Conservation (phyloP, 163 green algal species). For the Picocystis sp. region DNA sequence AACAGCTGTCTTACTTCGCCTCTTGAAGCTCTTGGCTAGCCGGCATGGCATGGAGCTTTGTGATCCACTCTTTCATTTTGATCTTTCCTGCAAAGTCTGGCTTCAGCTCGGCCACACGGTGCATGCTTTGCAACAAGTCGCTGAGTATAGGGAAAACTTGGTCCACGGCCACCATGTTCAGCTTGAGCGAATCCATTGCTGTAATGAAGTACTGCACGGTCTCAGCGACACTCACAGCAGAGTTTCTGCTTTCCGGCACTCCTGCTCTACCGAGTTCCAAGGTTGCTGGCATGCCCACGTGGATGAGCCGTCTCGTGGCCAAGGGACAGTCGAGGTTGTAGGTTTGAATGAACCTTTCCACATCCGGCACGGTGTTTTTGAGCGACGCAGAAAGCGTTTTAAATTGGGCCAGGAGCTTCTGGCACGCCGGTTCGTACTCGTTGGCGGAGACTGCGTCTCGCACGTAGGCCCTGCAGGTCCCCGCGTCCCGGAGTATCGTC, state of each 20-base stretch:
- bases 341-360: conserved; percentile 62
- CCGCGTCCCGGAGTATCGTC: too few relatives aligned
- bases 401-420: conserved; percentile 83
- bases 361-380: conserved; percentile 47
- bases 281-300: conserved; percentile 72
- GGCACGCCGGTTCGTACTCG: conserved; percentile 71
- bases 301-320: conserved; percentile 53
- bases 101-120: conserved; percentile 56
- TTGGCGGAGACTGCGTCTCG: conserved; percentile 52
- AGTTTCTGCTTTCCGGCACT: not conserved
- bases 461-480: conserved; percentile 48
- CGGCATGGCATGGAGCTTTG: conserved; percentile 57
- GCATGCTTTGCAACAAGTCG: conserved; percentile 54
- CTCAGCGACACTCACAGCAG: conserved; percentile 39
- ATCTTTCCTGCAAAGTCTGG: conserved; percentile 53
- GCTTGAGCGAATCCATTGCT: conserved; percentile 75
- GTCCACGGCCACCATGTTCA: conserved; percentile 83
- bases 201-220: conserved; percentile 88
- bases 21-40: conserved; percentile 65
- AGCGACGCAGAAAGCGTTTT: conserved; percentile 67
- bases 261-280: conserved; percentile 51
- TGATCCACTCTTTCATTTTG: conserved; percentile 54
- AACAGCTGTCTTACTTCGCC: conserved; percentile 71
- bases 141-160: conserved; percentile 64
- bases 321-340: conserved; percentile 90